A percentile compares a stretch with the other conserved stretches of the same genome.
phyloP scores from a whole-genome alignment of 2,329 filamentous ascomycete genomes.

The Colletotrichum musae region DNA sequence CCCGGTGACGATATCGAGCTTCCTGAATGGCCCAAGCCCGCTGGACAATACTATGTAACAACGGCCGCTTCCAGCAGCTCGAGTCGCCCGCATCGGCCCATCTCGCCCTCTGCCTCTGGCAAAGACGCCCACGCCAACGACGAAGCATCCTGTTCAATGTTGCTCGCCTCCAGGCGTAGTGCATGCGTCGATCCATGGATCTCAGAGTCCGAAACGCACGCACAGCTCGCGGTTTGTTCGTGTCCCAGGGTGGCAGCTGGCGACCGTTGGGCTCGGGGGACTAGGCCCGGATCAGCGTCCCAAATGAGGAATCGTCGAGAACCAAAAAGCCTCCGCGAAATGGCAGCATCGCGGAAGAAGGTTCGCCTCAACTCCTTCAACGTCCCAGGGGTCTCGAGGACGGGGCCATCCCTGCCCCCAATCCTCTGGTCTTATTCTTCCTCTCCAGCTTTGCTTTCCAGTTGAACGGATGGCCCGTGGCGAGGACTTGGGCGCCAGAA shows the following conservation, averaged over 20 bases:
- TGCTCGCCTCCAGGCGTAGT: conserved; percentile 16
- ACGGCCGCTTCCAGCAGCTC: conserved; percentile 28
- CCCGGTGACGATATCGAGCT: conserved; percentile 5
- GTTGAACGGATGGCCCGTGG: no score
- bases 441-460: no score
- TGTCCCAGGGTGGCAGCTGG: background rate
- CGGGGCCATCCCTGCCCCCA: background rate
- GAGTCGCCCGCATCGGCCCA: conserved; percentile 13
- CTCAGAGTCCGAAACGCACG: background rate
- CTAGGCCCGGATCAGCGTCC: conserved; percentile 16
- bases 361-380: background rate
- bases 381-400: background rate
- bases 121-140: background rate
- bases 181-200: conserved; percentile 20
- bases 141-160: background rate
- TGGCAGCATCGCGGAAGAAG: background rate
- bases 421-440: no score
- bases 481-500: no score
- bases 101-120: conserved; percentile 1
- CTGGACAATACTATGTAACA: background rate
- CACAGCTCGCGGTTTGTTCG: background rate
- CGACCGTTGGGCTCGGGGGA: background rate
- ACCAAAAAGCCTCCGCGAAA: background rate
- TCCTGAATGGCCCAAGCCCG: conserved; percentile 30
- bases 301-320: conserved; percentile 16